Conservation (phyloP, 140 eudicot genomes). For the Anethum foeniculum region DNA sequence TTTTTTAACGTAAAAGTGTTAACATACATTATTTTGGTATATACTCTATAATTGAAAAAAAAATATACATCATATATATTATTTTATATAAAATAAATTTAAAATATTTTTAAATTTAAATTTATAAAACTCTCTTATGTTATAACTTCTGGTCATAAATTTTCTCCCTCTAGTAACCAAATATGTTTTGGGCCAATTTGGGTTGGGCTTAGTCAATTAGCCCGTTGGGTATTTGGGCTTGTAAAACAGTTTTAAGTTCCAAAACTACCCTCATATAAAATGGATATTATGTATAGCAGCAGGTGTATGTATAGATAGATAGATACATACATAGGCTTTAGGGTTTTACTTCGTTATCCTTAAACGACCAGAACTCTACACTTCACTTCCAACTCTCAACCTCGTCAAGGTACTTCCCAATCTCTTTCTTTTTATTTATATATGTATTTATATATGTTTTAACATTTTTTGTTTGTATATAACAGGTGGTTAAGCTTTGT, state of each 20-base stretch:
- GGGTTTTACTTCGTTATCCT: conserved; percentile 6
- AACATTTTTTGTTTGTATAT: neutral
- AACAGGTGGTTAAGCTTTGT: neutral
- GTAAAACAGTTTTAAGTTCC: neutral
- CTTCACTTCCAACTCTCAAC: neutral
- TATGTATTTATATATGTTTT: neutral
- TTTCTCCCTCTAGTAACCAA: no score
- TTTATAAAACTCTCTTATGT: no score
- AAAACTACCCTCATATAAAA: neutral
- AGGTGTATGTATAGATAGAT: neutral
- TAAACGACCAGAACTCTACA: neutral
- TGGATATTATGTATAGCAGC: neutral
- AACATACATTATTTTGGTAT: no score
- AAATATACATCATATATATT: no score
- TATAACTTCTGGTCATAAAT: no score
- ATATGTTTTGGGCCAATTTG: no score
- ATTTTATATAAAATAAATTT: no score
- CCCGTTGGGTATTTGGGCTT: neutral
- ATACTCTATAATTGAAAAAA: no score
- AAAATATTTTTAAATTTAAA: no score
- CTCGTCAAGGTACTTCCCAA: neutral
- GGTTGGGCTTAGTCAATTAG: no score
- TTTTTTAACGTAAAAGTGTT: no score
- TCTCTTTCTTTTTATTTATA: neutral
- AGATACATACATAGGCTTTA: neutral